A percentile compares a stretch with the other conserved stretches of the same genome.
These are phyloP conservation scores for Talaromyces proteolyticus DNA, from an alignment of 495 filamentous ascomycete species.

Conservation along the genomic window DNA sequence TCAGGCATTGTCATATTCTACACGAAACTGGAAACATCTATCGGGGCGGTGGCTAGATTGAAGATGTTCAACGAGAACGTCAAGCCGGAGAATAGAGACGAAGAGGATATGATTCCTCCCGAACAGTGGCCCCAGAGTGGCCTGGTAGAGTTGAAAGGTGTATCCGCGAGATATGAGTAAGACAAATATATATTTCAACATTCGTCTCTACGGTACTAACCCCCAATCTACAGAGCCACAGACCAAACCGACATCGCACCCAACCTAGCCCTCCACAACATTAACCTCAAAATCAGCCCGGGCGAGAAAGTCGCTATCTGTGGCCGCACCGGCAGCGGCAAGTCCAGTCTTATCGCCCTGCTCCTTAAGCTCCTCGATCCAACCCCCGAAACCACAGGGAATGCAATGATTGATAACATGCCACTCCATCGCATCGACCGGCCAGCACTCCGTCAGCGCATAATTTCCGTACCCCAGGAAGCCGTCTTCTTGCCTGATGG, in stretches of 20 bases:
- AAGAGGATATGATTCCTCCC: slow-evolving; percentile 31
- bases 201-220: slow-evolving; percentile 45
- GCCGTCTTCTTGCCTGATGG: slow-evolving; percentile 25
- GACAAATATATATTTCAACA: slow-evolving; percentile 45
- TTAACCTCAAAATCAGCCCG: slow-evolving; percentile 21
- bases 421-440: slow-evolving; percentile 28
- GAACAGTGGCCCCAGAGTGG: slow-evolving; percentile 36
- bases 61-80: slow-evolving; percentile 46
- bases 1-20: slow-evolving; percentile 46
- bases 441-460: slow-evolving; percentile 16
- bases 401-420: slow-evolving; percentile 20
- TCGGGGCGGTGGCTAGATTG: slow-evolving; percentile 54
- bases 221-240: slow-evolving; percentile 33
- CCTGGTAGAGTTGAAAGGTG: slow-evolving; percentile 19
- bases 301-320: slow-evolving; percentile 56
- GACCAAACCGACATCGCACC: neutral
- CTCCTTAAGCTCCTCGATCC: slow-evolving; percentile 28
- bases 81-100: slow-evolving; percentile 37
- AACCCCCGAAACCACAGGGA: slow-evolving; percentile 1
- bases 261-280: neutral
- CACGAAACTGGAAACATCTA: slow-evolving; percentile 51
- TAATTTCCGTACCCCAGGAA: slow-evolving; percentile 41
- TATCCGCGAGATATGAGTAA: slow-evolving; percentile 28
- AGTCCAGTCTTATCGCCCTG: slow-evolving; percentile 9
- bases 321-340: slow-evolving; percentile 32